Conservation (phyloP, 352 stramenopile genomes). For the Sclerospora graminicola region DNA sequence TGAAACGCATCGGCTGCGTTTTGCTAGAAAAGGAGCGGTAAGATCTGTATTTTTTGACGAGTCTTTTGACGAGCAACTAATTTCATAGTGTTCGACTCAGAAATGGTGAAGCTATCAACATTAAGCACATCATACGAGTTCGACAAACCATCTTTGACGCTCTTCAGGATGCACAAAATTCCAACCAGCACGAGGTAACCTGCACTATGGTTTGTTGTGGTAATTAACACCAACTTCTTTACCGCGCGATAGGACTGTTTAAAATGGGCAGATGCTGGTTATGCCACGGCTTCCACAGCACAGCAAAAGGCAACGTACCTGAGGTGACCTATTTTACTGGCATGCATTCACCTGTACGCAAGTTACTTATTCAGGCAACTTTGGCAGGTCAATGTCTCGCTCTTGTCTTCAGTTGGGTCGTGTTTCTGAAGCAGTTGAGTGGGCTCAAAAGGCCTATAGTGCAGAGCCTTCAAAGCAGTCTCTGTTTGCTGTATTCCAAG, state of each 20-base stretch:
- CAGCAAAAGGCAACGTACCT: slow-evolving; percentile 40
- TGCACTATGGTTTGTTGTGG: not conserved
- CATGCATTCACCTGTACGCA: not conserved
- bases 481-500: slow-evolving; percentile 45
- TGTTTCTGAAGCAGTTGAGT: slow-evolving; percentile 21
- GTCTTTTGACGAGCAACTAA: not conserved
- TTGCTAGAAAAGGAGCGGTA: slow-evolving; percentile 26
- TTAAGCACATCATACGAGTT: slow-evolving; percentile 10
- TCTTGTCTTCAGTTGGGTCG: slow-evolving; percentile 29
- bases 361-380: not conserved
- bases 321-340: slow-evolving; percentile 19
- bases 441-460: slow-evolving; percentile 35
- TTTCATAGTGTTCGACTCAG: slow-evolving; percentile 3
- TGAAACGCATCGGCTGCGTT: slow-evolving; percentile 23
- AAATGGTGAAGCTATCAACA: slow-evolving; percentile 3
- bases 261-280: slow-evolving; percentile 31
- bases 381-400: slow-evolving; percentile 23
- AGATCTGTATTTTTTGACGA: not conserved
- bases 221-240: not conserved
- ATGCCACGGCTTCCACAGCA: slow-evolving; percentile 8
- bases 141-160: slow-evolving; percentile 40
- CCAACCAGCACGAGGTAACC: slow-evolving; percentile 33
- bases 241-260: slow-evolving; percentile 29
- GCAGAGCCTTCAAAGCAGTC: slow-evolving; percentile 52
- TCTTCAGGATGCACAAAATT: slow-evolving; percentile 28